Base-by-base conservation (phyloP, 2,329 filamentous ascomycete genomes). In the Pseudocercospora crystallina region DNA sequence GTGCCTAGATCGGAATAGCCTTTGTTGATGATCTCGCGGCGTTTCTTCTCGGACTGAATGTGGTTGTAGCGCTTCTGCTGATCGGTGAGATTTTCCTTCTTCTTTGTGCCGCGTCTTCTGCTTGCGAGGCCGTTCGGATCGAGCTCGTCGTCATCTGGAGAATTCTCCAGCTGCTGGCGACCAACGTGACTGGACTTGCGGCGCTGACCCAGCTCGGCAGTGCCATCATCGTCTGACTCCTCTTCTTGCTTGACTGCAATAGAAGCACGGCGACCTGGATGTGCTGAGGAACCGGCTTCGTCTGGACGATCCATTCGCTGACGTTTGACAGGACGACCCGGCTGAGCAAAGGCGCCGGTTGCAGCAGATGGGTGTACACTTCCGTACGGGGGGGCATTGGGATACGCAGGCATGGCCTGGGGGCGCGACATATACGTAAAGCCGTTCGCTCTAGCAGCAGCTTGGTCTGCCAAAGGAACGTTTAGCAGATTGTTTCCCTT, bases 1-100 rank as follows among this genome's bases (percentile, higher is more conserved):
- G 85, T 81, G 12, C 88, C 88, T 20, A 96, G 79, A 31, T 84
- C 81, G 69, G 95, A 89, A 68, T 95, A 95, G 49, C 87, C 89
- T 51, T 89, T 84, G 40, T 90, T 81, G 59, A 96, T 95, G 11
- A 86, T 87, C 50, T 84, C 80, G 38, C 84, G 81, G 32, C 84
- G 81, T 70, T 86, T 83, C 63, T 82, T 79, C 67, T 83, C 80
- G 4, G 83, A 86, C 17, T 81, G 80, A 61, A 87, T 87, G 70
- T 88, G 85, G 65, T 89, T 88, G 63, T 80, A 81, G 67, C 87
- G 87, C 76, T 87, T 88, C 65, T 88, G 83, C 54, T 82, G 76
- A 60, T 87, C 84, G 40, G 83, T 84, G 5, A 53, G 46, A 12
- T 53, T 53, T 32, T 53, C 51, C 32, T 53, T 53, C 37, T 53